Evolutionary conservation across 371 early-diverging fungal species (phyloP).

Genomic region (Vavraia culicis): DNA sequence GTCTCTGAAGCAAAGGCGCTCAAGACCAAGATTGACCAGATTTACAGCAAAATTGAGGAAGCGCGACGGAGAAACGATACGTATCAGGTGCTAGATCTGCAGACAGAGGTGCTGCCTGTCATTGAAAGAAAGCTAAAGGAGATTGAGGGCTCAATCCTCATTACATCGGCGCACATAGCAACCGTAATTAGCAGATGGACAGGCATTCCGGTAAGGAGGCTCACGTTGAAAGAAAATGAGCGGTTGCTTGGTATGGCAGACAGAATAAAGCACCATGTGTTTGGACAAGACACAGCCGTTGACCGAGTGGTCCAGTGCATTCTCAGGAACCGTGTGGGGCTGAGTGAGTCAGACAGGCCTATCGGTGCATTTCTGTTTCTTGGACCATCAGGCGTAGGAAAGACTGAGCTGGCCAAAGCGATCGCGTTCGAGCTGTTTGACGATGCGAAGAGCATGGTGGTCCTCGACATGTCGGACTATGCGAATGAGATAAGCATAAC

Average conservation of each 20-base stretch:
- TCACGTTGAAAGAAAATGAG: slow-evolving; percentile 58
- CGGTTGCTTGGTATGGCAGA: slow-evolving; percentile 57
- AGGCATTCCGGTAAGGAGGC: slow-evolving; percentile 59
- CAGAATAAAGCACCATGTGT: slow-evolving; percentile 50
- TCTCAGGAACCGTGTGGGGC: slow-evolving; percentile 55
- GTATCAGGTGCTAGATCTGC: slow-evolving; percentile 44
- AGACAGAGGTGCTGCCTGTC: slow-evolving; percentile 55
- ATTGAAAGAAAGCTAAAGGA: slow-evolving; percentile 46
- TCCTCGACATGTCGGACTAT: slow-evolving; percentile 74
- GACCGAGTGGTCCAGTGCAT: slow-evolving; percentile 57
- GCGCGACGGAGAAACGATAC: slow-evolving; percentile 39
- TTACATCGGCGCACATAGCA: slow-evolving; percentile 61
- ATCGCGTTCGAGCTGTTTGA: slow-evolving; percentile 64
- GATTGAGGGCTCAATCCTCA: slow-evolving; percentile 53
- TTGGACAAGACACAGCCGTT: slow-evolving; percentile 64
- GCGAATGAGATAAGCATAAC: slow-evolving; percentile 60
- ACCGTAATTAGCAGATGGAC: slow-evolving; percentile 59
- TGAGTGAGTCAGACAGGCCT: slow-evolving; percentile 55
- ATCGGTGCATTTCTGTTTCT: slow-evolving; percentile 69
- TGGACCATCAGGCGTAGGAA: slow-evolving; percentile 72
- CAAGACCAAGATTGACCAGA: slow-evolving; percentile 37
- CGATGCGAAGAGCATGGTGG: slow-evolving; percentile 55
- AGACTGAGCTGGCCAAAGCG: slow-evolving; percentile 68
- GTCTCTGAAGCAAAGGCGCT: slow-evolving; percentile 31
- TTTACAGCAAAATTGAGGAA: slow-evolving; percentile 29